Evolutionary conservation across 371 early-diverging fungal species (phyloP).

Genomic region (Mycotypha africana): DNA sequence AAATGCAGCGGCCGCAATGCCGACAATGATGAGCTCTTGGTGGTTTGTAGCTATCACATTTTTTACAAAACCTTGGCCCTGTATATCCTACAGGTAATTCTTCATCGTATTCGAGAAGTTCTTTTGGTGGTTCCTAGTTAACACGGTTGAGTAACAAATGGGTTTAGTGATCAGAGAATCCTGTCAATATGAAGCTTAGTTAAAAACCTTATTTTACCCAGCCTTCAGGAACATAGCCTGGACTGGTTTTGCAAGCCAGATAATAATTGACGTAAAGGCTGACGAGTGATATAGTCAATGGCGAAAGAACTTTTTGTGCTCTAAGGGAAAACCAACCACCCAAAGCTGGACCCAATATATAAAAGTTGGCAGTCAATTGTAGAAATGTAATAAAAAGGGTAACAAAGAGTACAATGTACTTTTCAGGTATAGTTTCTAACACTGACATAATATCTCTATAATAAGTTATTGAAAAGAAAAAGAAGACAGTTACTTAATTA

Average conservation of each 20-base stretch:
- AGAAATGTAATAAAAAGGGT: constrained; percentile 10
- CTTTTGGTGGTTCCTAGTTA: constrained; percentile 12
- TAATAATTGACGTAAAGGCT: constrained; percentile 73
- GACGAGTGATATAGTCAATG: constrained; percentile 56
- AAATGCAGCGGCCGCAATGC: constrained; percentile 67
- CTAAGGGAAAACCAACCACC: constrained; percentile 16
- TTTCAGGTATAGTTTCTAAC: constrained; percentile 14
- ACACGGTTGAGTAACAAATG: too few relatives aligned
- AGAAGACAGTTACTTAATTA: background rate
- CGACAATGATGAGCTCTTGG: constrained; percentile 76
- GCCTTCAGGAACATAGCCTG: constrained; percentile 68
- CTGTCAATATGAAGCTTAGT: too few relatives aligned
- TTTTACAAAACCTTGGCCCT: constrained; percentile 60
- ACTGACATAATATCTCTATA: too few relatives aligned
- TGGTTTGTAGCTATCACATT: constrained; percentile 67
- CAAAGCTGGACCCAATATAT: constrained; percentile 16
- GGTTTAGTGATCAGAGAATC: too few relatives aligned
- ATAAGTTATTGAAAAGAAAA: too few relatives aligned
- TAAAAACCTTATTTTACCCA: constrained; percentile 51
- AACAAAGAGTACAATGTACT: constrained; percentile 12
- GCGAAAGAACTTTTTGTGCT: constrained; percentile 33
- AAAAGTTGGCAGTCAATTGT: constrained; percentile 13
- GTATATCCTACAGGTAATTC: constrained; percentile 1
- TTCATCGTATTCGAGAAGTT: constrained; percentile 1
- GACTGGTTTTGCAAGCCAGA: constrained; percentile 63